phyloP scores from a whole-genome alignment of 2,329 filamentous ascomycete genomes.

The Ceratocystis ficicola region DNA sequence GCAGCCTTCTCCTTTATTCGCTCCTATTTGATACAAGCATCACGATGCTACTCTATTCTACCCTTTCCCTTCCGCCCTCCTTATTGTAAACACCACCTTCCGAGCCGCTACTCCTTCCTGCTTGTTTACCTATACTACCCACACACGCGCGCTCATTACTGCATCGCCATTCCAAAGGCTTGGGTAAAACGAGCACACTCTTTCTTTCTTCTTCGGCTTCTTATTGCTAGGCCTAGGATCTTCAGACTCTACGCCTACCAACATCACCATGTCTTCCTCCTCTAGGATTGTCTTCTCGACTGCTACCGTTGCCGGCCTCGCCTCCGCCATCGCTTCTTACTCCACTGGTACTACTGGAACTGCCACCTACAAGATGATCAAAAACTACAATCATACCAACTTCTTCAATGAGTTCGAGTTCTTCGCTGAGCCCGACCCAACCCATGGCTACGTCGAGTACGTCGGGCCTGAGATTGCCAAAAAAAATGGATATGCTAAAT shows the following conservation, averaged over 20 bases:
- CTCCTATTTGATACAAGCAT: not conserved
- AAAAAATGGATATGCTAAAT: conserved; percentile 45
- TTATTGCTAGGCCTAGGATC: not conserved
- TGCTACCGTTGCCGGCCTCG: conserved; percentile 8
- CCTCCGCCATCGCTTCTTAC: not conserved
- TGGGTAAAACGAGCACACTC: not conserved
- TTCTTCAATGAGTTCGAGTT: conserved; percentile 47
- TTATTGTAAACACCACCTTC: conserved; percentile 1
- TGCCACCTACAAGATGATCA: conserved; percentile 35
- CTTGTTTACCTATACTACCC: not conserved
- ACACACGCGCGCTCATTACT: no score
- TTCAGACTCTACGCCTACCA: no score
- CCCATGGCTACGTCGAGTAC: conserved; percentile 62
- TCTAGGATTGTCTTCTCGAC: conserved; percentile 9
- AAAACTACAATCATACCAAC: conserved; percentile 40
- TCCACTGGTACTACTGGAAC: not conserved
- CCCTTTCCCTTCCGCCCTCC: not conserved
- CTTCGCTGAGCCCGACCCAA: conserved; percentile 52
- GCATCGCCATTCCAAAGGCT: not conserved
- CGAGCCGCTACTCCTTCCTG: not conserved
- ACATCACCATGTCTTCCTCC: conserved; percentile 12
- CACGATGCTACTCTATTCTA: not conserved
- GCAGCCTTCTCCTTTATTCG: not conserved
- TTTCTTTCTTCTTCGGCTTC: conserved; percentile 3
- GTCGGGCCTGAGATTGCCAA: conserved; percentile 47